phyloP scores from a whole-genome alignment of 1,284 basidiomycete species.

The Ustilago nuda region DNA sequence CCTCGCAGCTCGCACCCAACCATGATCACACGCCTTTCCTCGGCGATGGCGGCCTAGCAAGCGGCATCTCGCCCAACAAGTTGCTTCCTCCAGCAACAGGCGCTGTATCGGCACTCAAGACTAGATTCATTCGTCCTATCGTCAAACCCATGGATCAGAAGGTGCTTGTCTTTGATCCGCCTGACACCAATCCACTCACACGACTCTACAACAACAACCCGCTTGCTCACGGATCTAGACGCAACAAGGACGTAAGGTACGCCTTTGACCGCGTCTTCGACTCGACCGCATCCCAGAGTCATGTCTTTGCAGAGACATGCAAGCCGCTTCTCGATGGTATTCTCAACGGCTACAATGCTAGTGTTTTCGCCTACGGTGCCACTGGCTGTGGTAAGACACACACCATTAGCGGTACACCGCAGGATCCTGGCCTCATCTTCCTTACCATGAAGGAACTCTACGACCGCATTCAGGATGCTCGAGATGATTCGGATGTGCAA shows the following conservation, averaged over 20 bases:
- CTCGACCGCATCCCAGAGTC: conserved; percentile 55
- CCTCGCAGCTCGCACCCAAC: conserved; percentile 57
- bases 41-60: conserved; percentile 67
- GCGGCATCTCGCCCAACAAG: conserved; percentile 57
- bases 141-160: conserved; percentile 66
- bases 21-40: conserved; percentile 63
- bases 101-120: conserved; percentile 29
- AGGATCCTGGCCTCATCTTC: conserved; percentile 68
- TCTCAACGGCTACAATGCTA: conserved; percentile 67
- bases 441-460: conserved; percentile 69
- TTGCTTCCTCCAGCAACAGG: conserved; percentile 24
- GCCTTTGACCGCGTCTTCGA: conserved; percentile 68
- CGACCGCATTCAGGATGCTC: conserved; percentile 60
- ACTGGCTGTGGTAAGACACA: conserved; percentile 69
- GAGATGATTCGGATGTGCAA: conserved; percentile 61
- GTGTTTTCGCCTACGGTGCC: conserved; percentile 68
- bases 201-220: conserved; percentile 44
- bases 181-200: conserved; percentile 59
- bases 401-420: conserved; percentile 65
- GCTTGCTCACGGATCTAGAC: conserved; percentile 38
- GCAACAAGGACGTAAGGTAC: conserved; percentile 64
- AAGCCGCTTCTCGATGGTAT: conserved; percentile 65
- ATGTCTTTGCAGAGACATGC: conserved; percentile 65
- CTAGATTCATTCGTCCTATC: conserved; percentile 64
- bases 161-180: conserved; percentile 68